Base-by-base conservation (phyloP, 1,284 basidiomycete species). In the Ceratobasidium sp. region DNA sequence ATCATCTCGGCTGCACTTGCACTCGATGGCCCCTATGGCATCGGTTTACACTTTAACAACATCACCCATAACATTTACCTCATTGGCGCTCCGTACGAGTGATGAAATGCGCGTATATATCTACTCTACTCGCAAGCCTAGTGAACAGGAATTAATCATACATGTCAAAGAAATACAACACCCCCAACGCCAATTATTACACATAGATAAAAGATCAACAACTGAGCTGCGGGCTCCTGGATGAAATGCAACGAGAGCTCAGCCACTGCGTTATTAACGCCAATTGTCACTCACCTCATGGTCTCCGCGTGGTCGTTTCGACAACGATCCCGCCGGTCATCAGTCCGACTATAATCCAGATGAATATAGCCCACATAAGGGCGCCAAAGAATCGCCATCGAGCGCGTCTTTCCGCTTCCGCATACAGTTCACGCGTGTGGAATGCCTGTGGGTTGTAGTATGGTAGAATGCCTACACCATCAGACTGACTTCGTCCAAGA, bases 351-450 rank as follows among this genome's bases (percentile, higher is more conserved):
- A 77, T 77, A 18, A 75, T 75, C 74, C 79, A 80, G 72, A 84
- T 77, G n/a, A 77, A 79, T 14, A 84, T 28, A 8, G 81, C 84
- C 80, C 83, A 86, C 23, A 82, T 60, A 57, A 78, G 39, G 34
- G 83, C 83, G 46, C 78, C 79, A 21, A 82, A 74, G 76, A 88
- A 87, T 75, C 84, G 81, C 81, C 82, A 77, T 70, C 80, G 79
- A 60, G 85, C 85, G 71, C 83, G 80, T 52, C 76, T 77, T 77
- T 80, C 83, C 75, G 81, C 88, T 39, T 69, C 65, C 28, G 23
- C 32, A 16, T 41, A 52, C 8, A 69, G 53, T 26, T 69, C 65
- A n/a, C 43, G 36, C 30, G 65, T 55, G 23, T 46, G 65, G 16
- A 69, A 55, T 2, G 65, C 65, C 14, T 57, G 34, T 9, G 65